These are phyloP conservation scores for Saturnispora silvae DNA, from an alignment of 805 yeast genomes.

Conservation along the genomic window DNA sequence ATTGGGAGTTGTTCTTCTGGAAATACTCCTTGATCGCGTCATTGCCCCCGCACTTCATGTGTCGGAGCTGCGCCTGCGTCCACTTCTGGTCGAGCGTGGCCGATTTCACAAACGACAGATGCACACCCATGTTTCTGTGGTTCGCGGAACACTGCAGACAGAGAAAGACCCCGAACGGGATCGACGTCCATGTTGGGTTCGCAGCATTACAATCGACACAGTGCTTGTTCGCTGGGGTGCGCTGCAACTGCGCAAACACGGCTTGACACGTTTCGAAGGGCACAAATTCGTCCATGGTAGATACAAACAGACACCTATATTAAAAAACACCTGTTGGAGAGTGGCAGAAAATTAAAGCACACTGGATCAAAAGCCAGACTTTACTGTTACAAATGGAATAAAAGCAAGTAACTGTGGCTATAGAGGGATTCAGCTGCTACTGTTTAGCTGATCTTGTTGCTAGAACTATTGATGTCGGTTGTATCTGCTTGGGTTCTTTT, in stretches of 20 bases:
- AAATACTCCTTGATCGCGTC: conserved; percentile 75
- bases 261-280: conserved; percentile 57
- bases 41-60: conserved; percentile 92
- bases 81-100: conserved; percentile 80
- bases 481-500: too few species aligned
- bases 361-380: too few species aligned
- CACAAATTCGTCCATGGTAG: conserved; percentile 33
- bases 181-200: conserved; percentile 97
- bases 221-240: conserved; percentile 60
- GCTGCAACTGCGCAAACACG: conserved; percentile 52
- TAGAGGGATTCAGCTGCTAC: too few species aligned
- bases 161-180: conserved; percentile 86
- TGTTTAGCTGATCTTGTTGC: too few species aligned
- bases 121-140: conserved; percentile 94
- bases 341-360: too few species aligned
- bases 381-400: too few species aligned
- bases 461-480: too few species aligned
- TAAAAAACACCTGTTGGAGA: too few species aligned
- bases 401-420: too few species aligned
- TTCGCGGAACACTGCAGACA: conserved; percentile 94
- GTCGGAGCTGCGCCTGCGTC: conserved; percentile 81
- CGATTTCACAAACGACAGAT: conserved; percentile 89
- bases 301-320: neutral
- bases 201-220: conserved; percentile 93
- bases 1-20: conserved; percentile 63